Evolutionary conservation across 257 asterid genomes (phyloP), one percentile per base, ranked within the genome.

Genomic region (Solanum sejunctum): DNA sequence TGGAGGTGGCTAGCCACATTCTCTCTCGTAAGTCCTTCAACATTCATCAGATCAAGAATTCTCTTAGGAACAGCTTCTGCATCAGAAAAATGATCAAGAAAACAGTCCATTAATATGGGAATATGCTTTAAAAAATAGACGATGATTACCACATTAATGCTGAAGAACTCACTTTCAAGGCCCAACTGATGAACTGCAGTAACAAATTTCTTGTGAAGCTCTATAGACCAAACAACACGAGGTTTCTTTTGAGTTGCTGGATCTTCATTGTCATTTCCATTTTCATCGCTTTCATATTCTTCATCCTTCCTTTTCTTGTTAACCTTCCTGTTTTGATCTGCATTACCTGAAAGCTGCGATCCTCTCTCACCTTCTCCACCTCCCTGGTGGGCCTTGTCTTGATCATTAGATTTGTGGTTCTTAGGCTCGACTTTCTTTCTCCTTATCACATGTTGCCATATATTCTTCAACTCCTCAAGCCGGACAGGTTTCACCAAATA

Each of bases 1-100:
- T 95, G 99, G 78, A 95, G 99, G 92, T 95, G 98, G 91, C 98
- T 95, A 2, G 98, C 98, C 75, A 95, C 98, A 45, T 95, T 95
- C 85, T 95, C 98, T 83, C 98, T 89, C 0, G 95, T 91, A 84
- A 95, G 95, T 87, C 96, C 94, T 45, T 95, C 98, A 10, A 94
- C 96, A 54, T 93, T 92, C 98, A 95, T 95, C 92, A 94, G 84
- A 87, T 94, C 98, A 79, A 95, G 94, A 85, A 95, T 95, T 90
- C 96, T 91, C 87, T 95, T 95, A 47, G 98, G 98, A 80, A 94
- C 96, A 20, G 98, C 98, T 92, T 93, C 99, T 95, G 94, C 88
- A 69, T 79, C 60, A 20, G 81, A 55, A 77, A 83, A 26, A 75
- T 12, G 49, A 45, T 79, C 11, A 55, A 18, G 41, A 32, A 45